Evolutionary conservation across 225 moss, liverwort and hornwort species (phyloP), one percentile per base, ranked within the genome.

Genomic region (Anthoceros angustus): DNA sequence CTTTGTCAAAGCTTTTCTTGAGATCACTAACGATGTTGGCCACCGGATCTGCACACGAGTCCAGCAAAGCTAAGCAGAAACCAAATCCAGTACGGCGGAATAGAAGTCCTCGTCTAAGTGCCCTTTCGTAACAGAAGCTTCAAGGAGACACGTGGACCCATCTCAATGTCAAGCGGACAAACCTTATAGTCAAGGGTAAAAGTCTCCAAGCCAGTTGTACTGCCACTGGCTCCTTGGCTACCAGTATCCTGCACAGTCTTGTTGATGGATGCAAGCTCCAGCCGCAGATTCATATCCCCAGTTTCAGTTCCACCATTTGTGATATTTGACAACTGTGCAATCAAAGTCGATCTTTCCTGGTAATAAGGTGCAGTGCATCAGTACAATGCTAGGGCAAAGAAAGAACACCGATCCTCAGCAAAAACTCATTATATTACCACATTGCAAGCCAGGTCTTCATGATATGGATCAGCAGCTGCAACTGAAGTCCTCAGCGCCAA

Each of bases 151-250:
- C 32, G 4, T 32, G 4, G 2, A 32, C 32, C 32, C 32, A 32
- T 32, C 32, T 32, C 2, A 32, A 32, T 25, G 39, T 48, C 15
- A 21, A 50, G 67, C 69, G 67, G 62, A 66, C 43, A 63, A 42
- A 88, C 85, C 86, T 91, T 95, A 78, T 95, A 95, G 74, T 95
- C 95, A 67, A 95, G 70, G 70, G 85, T 95, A 48, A 95, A 95
- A 3, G 95, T 95, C 76, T 95, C 95, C 70, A 95, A 81, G 46
- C 95, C 95, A 64, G 88, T 91, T 24, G 88, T 84, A 72, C 80
- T 88, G 62, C 80, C 83, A 46, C 84, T 80, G 18, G 78, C 74
- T 62, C 75, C 75, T 70, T 75, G 77, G 46, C 39, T 73, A 62
- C 82, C 83, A 42, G 74, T 75, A 40, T 64, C 70, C 40, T 79